Conservation (phyloP, 768 basidiomycete species). For the Leccinum subtestaceum region DNA sequence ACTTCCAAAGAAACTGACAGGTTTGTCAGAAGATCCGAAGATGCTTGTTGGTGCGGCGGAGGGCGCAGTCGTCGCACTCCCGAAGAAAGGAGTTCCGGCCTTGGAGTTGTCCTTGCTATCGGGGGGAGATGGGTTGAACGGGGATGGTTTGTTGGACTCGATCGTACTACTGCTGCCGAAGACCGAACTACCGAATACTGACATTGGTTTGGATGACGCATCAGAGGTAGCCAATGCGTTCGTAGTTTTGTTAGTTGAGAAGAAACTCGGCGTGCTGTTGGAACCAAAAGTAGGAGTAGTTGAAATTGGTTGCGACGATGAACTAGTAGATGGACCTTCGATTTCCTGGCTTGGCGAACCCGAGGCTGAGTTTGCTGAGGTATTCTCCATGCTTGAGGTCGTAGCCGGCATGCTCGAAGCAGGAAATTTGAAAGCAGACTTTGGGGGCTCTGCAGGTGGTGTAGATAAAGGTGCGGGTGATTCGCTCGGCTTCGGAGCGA, state of each 20-base stretch:
- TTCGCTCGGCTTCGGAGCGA: slow-evolving; percentile 22
- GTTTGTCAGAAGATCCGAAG: slow-evolving; percentile 25
- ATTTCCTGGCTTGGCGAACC: slow-evolving; percentile 12
- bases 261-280: slow-evolving; percentile 22
- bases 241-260: slow-evolving; percentile 17
- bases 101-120: slow-evolving; percentile 19
- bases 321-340: slow-evolving; percentile 4
- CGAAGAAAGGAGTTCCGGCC: slow-evolving; percentile 15
- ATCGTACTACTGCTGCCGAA: slow-evolving; percentile 19
- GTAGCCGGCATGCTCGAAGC: slow-evolving; percentile 6
- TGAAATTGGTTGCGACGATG: slow-evolving; percentile 12
- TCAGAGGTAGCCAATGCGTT: slow-evolving; percentile 23
- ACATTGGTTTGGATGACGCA: slow-evolving; percentile 18
- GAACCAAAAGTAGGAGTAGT: slow-evolving; percentile 17
- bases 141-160: slow-evolving; percentile 16
- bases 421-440: slow-evolving; percentile 31
- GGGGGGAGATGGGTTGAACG: slow-evolving; percentile 9
- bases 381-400: slow-evolving; percentile 11
- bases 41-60: slow-evolving; percentile 15
- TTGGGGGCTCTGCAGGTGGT: slow-evolving; percentile 20
- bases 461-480: slow-evolving; percentile 9
- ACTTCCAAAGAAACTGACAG: slow-evolving; percentile 29
- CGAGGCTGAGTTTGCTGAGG: slow-evolving; percentile 3
- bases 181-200: slow-evolving; percentile 25
- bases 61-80: slow-evolving; percentile 13